These are phyloP conservation scores for Rhizopus delemar DNA, from an alignment of 371 early-diverging fungal genomes.

Conservation along the genomic window DNA sequence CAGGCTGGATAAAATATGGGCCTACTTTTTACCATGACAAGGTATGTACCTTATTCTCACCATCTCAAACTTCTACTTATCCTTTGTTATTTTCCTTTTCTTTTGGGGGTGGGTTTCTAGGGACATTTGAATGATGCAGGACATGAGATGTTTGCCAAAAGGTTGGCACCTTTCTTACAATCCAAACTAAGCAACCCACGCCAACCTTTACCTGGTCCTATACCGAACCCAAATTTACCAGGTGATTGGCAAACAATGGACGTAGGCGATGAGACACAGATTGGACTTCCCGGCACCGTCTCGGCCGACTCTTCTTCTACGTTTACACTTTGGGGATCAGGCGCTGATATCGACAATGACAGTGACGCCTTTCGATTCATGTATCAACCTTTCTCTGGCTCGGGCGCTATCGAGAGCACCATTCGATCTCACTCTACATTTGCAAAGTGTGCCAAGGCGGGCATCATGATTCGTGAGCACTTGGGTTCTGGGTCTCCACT, in stretches of 20 bases:
- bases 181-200: constrained; percentile 33
- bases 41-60: not conserved
- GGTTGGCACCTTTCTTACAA: constrained; percentile 35
- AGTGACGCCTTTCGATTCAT: constrained; percentile 48
- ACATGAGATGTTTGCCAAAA: constrained; percentile 36
- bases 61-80: not conserved
- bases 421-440: constrained; percentile 47
- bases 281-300: constrained; percentile 48
- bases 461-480: constrained; percentile 52
- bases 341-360: constrained; percentile 35
- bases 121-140: constrained; percentile 41
- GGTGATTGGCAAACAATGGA: constrained; percentile 53
- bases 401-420: constrained; percentile 34
- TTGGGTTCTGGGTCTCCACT: constrained; percentile 41
- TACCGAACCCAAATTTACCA: constrained; percentile 46
- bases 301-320: constrained; percentile 44
- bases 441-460: constrained; percentile 50
- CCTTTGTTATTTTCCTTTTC: not conserved
- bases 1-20: constrained; percentile 42
- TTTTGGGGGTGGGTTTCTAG: constrained; percentile 7
- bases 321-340: constrained; percentile 52
- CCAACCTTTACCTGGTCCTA: constrained; percentile 42
- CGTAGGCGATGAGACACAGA: constrained; percentile 36
- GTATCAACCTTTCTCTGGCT: constrained; percentile 32
- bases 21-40: constrained; percentile 31